Evolutionary conservation across 176 grass and related monocot genomes (phyloP).

Genomic region (Thalia dealbata): DNA sequence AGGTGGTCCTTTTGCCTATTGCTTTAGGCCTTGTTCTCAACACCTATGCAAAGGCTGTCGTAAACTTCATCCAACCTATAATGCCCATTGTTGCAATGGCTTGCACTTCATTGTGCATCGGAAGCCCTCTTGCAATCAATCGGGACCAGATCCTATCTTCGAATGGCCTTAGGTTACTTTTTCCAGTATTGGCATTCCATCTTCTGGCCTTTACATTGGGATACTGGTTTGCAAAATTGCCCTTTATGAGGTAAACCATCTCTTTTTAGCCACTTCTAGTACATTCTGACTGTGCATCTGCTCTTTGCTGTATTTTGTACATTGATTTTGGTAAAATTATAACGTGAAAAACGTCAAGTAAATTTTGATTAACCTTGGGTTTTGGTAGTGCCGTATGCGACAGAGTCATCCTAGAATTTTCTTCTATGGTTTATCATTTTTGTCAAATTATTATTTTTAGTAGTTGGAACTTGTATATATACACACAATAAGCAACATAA

Average conservation of each 20-base stretch:
- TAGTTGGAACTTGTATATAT: not conserved
- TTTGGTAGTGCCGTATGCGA: too few species aligned
- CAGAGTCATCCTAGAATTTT: too few species aligned
- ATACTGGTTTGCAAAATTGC: slow-evolving; percentile 84
- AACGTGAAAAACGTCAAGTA: too few species aligned
- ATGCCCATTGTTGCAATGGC: slow-evolving; percentile 94
- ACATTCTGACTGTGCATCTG: not conserved
- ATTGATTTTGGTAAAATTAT: not conserved
- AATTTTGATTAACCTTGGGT: too few species aligned
- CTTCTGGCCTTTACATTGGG: slow-evolving; percentile 49
- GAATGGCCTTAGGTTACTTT: slow-evolving; percentile 54
- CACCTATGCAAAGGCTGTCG: slow-evolving; percentile 68
- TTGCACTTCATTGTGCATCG: slow-evolving; percentile 85
- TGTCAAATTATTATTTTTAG: too few species aligned
- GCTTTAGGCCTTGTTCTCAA: slow-evolving; percentile 72
- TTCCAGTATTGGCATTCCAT: slow-evolving; percentile 80
- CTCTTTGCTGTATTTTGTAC: not conserved
- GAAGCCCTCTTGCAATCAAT: slow-evolving; percentile 91
- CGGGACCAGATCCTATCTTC: slow-evolving; percentile 64
- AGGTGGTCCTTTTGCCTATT: slow-evolving; percentile 88
- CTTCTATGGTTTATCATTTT: too few species aligned
- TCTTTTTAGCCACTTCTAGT: slow-evolving; percentile 6
- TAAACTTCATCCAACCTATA: slow-evolving; percentile 53
- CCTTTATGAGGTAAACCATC: slow-evolving; percentile 44
- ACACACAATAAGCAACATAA: too few species aligned